These are phyloP conservation scores for Eudorina sp. DNA, from an alignment of 139 green algal genomes.

Conservation along the genomic window DNA sequence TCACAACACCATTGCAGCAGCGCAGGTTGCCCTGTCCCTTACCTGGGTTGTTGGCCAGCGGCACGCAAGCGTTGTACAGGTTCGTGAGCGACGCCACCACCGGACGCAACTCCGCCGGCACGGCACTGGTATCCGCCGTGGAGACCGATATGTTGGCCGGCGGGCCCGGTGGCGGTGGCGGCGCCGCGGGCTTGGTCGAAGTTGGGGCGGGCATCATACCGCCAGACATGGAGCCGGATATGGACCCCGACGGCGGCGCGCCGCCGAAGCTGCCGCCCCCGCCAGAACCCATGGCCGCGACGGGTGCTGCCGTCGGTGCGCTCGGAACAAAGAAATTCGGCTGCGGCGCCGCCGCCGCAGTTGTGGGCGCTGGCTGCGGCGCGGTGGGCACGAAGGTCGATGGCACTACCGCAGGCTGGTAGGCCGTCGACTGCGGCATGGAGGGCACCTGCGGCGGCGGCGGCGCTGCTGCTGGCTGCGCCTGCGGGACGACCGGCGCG, in stretches of 20 bases:
- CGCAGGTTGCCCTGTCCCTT: background rate
- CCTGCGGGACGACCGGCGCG: constrained; percentile 46
- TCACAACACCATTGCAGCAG: no score
- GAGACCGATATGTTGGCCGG: constrained; percentile 81
- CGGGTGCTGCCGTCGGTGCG: background rate
- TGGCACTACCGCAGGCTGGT: background rate
- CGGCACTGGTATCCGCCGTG: constrained; percentile 77
- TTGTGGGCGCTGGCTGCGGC: background rate
- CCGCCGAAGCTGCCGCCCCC: constrained; percentile 17
- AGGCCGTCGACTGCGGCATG: background rate
- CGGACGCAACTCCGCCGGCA: constrained; percentile 72
- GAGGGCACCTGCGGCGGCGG: constrained; percentile 5
- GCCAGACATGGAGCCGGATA: background rate
- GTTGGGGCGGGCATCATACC: constrained; percentile 17
- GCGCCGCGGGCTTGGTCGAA: constrained; percentile 55
- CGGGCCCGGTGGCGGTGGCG: constrained; percentile 72
- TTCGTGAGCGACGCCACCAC: constrained; percentile 79
- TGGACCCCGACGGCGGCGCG: background rate
- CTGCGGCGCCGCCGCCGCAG: constrained; percentile 17
- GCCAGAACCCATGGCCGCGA: background rate
- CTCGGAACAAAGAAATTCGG: constrained; percentile 45
- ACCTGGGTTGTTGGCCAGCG: constrained; percentile 70
- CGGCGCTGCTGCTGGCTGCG: background rate
- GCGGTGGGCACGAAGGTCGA: background rate
- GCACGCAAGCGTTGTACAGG: constrained; percentile 80